Base-by-base conservation (phyloP, 805 yeast genomes). In the Yamadazyma ubonensis region DNA sequence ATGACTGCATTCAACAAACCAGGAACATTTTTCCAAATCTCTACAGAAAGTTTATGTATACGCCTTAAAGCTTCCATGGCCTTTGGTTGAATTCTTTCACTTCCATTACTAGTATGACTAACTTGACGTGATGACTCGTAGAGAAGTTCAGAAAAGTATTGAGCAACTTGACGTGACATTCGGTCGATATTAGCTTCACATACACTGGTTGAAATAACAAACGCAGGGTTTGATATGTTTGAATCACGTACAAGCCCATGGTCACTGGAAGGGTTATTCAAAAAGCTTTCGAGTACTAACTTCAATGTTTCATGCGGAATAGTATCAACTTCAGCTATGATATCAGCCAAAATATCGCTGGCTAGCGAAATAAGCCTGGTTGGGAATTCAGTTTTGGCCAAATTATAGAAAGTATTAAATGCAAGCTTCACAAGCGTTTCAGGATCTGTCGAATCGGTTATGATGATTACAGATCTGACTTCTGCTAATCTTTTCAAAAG, bases 11-110 rank as follows among this genome's bases (percentile, higher is more conserved):
- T 71, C 8, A 86, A 66, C 15, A 86, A 63, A 33, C 84, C 93
- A 0, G 96, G 96, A 0, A 80, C 81, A 37, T 76, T 71, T 49
- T 70, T 76, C 96, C 96, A 90, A 2, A 89, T 64, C 44, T 81
- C 82, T 2, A 81, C 62, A 0, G 82, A 64, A 23, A 87, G 61
- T 9, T 59, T 70, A 53, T 88, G 95, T 3, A 86, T 67, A 52
- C 81, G 82, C 8, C 66, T 67, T 38, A 86, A 59, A 15, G 76
- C 77, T 30, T 67, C 71, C 35, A 63, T 46, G 3, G 63, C 54
- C 29, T 36, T 49, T 5, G 27, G 5, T 6, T 31, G 18, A 3
- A 12, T 9, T 27, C 30, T 25, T 6, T 54, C 51, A 8, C 54
- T 21, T 30, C 34, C 47, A 5, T 38, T 56, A 18, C 51, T 53